phyloP scores from a whole-genome alignment of 768 basidiomycete species.

The Calocera viscosa region DNA sequence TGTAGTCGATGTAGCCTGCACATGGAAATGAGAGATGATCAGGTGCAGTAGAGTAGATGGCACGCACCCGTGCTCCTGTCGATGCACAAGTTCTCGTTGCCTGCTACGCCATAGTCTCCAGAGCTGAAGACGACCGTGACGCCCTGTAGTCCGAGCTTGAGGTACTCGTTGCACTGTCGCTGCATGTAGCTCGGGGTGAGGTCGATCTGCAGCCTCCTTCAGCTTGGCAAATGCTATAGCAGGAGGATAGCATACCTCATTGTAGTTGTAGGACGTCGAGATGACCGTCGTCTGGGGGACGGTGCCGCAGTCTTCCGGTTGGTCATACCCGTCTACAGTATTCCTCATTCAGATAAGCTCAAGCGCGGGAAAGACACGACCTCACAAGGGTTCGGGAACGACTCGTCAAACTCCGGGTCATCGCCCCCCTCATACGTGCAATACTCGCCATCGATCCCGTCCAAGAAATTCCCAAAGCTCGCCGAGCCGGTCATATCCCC shows the following conservation, averaged over 20 bases:
- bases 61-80: constrained; percentile 15
- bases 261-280: constrained; percentile 32
- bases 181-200: constrained; percentile 20
- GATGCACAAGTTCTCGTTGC: constrained; percentile 24
- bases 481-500: background rate
- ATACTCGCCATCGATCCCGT: constrained; percentile 27
- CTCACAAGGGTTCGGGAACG: constrained; percentile 26
- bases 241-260: constrained; percentile 24
- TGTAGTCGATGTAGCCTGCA: background rate
- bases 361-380: background rate
- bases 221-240: background rate
- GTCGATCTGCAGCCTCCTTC: constrained; percentile 8
- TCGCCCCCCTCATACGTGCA: constrained; percentile 32
- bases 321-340: background rate
- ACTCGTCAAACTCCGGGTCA: constrained; percentile 23
- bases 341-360: background rate
- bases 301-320: constrained; percentile 30
- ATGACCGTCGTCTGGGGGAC: constrained; percentile 33
- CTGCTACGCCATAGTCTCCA: constrained; percentile 29
- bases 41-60: background rate
- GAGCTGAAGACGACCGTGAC: constrained; percentile 25
- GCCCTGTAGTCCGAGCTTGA: constrained; percentile 13
- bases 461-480: constrained; percentile 21
- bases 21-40: background rate
- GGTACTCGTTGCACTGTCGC: constrained; percentile 8